Conservation (phyloP, 768 basidiomycete genomes). For the Hysterangium stoloniferum region DNA sequence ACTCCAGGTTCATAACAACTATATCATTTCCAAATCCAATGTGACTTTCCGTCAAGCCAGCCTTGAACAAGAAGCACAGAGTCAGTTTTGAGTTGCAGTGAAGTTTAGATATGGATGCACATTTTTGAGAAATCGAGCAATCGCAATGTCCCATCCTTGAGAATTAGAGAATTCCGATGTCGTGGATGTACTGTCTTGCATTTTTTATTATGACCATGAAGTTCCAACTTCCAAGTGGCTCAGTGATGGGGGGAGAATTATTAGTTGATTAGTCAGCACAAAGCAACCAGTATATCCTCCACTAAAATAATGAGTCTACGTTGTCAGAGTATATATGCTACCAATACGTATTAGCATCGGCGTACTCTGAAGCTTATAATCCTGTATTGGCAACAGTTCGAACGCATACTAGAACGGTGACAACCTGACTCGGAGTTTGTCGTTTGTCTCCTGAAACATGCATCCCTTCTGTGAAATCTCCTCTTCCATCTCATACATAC, state of each 20-base stretch:
- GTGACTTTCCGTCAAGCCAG: constrained; percentile 50
- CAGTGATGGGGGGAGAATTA: background rate
- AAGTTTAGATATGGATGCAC: constrained; percentile 1
- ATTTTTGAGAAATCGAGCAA: constrained; percentile 9
- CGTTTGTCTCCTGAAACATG: too few relatives aligned
- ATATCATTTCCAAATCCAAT: constrained; percentile 65
- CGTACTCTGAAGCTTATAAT: too few relatives aligned
- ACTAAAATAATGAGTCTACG: too few relatives aligned
- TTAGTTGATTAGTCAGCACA: background rate
- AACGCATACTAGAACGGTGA: too few relatives aligned
- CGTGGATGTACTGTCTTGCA: background rate
- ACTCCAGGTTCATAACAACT: constrained; percentile 57
- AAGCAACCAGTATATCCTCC: too few relatives aligned
- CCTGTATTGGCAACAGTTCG: too few relatives aligned
- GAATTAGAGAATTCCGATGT: constrained; percentile 18
- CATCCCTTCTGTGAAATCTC: too few relatives aligned
- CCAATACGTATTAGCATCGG: too few relatives aligned
- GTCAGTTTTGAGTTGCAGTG: background rate
- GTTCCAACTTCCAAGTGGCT: background rate
- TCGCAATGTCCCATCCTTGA: constrained; percentile 6
- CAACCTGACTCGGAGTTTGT: too few relatives aligned
- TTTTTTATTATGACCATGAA: background rate
- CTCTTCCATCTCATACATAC: too few relatives aligned
- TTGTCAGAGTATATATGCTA: too few relatives aligned
- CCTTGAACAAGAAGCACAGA: constrained; percentile 17